A percentile compares a stretch with the other conserved stretches of the same genome.
phyloP scores from a whole-genome alignment of 2,329 filamentous ascomycete genomes.

The Sarocladiaceae sp. region DNA sequence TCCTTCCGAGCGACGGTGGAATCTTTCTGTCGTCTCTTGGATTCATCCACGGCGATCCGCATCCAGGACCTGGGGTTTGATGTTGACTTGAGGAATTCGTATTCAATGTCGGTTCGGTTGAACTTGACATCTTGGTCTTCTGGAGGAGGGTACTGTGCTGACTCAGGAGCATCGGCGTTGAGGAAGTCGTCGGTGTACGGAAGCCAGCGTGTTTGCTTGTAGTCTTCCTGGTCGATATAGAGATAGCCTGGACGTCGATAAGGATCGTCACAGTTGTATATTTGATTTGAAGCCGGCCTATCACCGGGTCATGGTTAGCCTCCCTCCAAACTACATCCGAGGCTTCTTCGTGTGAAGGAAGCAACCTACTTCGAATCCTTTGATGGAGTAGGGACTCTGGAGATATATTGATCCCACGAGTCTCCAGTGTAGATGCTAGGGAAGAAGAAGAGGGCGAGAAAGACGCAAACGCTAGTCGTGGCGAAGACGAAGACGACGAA shows the following conservation, averaged over 20 bases:
- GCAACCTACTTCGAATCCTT: not conserved
- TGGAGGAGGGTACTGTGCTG: conserved; percentile 1
- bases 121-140: conserved; percentile 5
- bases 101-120: conserved; percentile 4
- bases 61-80: conserved; percentile 4
- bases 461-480: not conserved
- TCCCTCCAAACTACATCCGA: not conserved
- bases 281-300: not conserved
- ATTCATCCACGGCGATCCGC: not conserved
- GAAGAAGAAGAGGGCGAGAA: conserved; percentile 5
- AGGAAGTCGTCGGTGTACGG: conserved; percentile 5
- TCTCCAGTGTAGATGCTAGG: conserved; percentile 1
- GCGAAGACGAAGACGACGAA: conserved; percentile 1
- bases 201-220: conserved; percentile 5
- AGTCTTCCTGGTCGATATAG: conserved; percentile 7
- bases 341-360: no score
- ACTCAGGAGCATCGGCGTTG: conserved; percentile 5
- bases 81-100: not conserved
- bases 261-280: conserved; percentile 6
- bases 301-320: not conserved
- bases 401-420: not conserved
- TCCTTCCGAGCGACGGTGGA: not conserved
- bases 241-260: conserved; percentile 7
- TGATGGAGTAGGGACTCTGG: not conserved
- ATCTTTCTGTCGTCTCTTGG: not conserved